Base-by-base conservation (phyloP, 1,284 basidiomycete genomes). In the Marasmius tenuissimus region DNA sequence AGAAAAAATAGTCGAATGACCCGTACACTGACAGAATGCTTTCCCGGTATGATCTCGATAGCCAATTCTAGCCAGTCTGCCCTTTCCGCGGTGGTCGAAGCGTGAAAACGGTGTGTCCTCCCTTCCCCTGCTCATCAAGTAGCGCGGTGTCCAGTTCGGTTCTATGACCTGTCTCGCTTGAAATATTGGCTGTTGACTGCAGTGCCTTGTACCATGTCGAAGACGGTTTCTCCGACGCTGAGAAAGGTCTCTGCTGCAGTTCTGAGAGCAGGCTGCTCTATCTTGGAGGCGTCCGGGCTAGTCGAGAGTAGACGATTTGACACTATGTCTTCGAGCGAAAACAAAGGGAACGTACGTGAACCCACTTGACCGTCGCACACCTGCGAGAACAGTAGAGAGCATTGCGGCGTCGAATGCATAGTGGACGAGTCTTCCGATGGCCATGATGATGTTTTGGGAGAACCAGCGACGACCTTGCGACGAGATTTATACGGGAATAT, bases 311-410 rank as follows among this genome's bases (percentile, higher is more conserved):
- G 18, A 14, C n/a, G 37, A 45, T n/a, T 14, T 27, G 34, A n/a
- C 5, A 10, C 16, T 16, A 52, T 22, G 42, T 18, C 37, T 51
- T 34, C 33, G 58, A 12, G 51, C n/a, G 49, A 9, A 20, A 35
- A 58, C 53, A 34, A 58, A 66, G 57, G 61, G 57, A 60, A 89
- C 93, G 76, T 73, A 97, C 95, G 85, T 78, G 77, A 94, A 94
- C 39, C 95, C 95, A 62, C 91, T 96, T 35, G 94, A 91, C 66
- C 93, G 88, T 76, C 91, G 92, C 67, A 99, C 89, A 39, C 97
- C 97, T 39, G 96, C 96, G 22, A 97, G 77, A 10, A 98, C 84
- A 10, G 96, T 94, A 16, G 94, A 96, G 58, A 98, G 67, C 50
- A 98, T 82, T 59, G 94, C 84, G 27, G 91, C 93, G 72, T 98